A percentile compares a stretch with the other conserved stretches of the same genome.
These are phyloP conservation scores for Sclerotinia glacialis DNA, from an alignment of 2,329 filamentous ascomycete genomes.

Conservation along the genomic window DNA sequence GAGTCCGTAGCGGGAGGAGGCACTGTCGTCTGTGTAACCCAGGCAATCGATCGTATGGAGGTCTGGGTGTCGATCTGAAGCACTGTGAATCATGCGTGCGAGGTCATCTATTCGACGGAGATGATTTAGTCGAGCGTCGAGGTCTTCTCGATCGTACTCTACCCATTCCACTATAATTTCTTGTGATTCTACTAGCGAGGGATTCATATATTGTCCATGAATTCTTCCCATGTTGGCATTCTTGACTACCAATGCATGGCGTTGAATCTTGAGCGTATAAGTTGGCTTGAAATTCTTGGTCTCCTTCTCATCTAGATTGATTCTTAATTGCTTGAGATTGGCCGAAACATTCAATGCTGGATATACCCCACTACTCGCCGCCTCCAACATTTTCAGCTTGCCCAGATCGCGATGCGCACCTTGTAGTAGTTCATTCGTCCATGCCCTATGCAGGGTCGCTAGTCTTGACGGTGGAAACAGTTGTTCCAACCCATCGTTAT, in stretches of 20 bases:
- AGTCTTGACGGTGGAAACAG: conserved; percentile 46
- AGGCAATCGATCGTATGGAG: conserved; percentile 42
- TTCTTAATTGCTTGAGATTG: conserved; percentile 47
- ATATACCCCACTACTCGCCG: conserved; percentile 44
- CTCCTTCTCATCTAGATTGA: conserved; percentile 47
- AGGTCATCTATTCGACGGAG: conserved; percentile 48
- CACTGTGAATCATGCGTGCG: conserved; percentile 48
- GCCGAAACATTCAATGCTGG: conserved; percentile 46
- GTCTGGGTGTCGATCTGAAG: conserved; percentile 45
- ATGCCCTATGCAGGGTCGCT: conserved; percentile 46
- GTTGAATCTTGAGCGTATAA: conserved; percentile 44
- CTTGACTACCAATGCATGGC: conserved; percentile 37
- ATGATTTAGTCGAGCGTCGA: conserved; percentile 46
- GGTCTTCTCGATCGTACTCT: conserved; percentile 43
- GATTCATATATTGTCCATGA: conserved; percentile 41
- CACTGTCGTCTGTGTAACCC: conserved; percentile 47
- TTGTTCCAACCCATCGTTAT: conserved; percentile 49
- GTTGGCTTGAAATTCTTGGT: conserved; percentile 45
- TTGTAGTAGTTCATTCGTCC: conserved; percentile 48
- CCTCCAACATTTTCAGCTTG: conserved; percentile 46
- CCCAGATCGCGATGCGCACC: conserved; percentile 45
- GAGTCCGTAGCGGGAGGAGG: conserved; percentile 45
- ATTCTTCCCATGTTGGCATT: conserved; percentile 32
- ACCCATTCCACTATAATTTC: conserved; percentile 48
- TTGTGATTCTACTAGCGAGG: conserved; percentile 31